Evolutionary conservation across 306 rosid genomes (phyloP), one percentile per base, ranked within the genome.

Genomic region (Medicago lupulina): DNA sequence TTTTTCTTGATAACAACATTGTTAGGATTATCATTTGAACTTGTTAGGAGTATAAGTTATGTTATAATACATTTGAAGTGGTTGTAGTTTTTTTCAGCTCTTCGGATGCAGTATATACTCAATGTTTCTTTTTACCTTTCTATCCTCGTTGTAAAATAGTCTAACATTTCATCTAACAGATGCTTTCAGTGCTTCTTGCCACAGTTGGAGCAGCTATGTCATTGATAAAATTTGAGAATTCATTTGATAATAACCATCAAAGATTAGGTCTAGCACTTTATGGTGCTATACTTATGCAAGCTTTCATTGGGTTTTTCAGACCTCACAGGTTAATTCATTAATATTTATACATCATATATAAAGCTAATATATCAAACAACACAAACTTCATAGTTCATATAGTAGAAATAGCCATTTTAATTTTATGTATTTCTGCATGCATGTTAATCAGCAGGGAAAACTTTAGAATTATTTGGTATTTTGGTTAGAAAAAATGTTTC

Each of bases 251-350:
- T 82, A 75, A 47, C 66, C 99, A 95, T 77, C 97, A 95, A 83
- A 92, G 95, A 85, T 54, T 95, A 80, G 99, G 99, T 17, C 88
- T 95, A 23, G 93, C 87, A 50, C 97, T 95, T 80, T 95, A 95
- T 76, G 83, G 58, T 81, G 97, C 88, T 21, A 69, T 92, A 1
- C 79, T 90, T 87, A 58, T 86, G 21, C 99, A 95, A 87, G 88
- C 86, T 55, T 81, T 85, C 70, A 67, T 89, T 15, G 99, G 99
- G 18, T 83, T 90, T 72, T 84, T 92, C 91, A 90, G 99, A 85
- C 99, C 99, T 80, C 94, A 80, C 34, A 92, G 97, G 98, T 85
- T 88, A 63, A 65, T 58, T 64, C 28, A 59, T 78, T 8, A 62
- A 31, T 43, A 44, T 59, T 39, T 39, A 21, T 51, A 75, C 49